These are phyloP conservation scores for Fusarium begoniae DNA, from an alignment of 2,329 filamentous ascomycete genomes.

Conservation along the genomic window DNA sequence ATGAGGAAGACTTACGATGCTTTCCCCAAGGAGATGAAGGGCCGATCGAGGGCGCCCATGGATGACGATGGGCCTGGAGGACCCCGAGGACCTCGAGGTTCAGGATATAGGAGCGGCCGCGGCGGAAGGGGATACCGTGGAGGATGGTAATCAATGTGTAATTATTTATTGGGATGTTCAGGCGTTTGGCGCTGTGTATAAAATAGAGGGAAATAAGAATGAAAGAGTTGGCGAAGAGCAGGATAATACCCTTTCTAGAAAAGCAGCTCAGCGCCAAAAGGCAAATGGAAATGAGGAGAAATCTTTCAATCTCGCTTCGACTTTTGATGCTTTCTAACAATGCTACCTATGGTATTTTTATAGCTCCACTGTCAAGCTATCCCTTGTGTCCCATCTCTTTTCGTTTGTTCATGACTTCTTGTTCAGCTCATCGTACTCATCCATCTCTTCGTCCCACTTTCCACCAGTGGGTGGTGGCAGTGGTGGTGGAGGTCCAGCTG, in stretches of 20 bases:
- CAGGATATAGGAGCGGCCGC: conserved; percentile 62
- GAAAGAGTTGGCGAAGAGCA: conserved; percentile 4
- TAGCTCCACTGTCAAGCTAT: conserved; percentile 2
- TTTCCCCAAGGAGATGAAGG: conserved; percentile 88
- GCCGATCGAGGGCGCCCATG: conserved; percentile 68
- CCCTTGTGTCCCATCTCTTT: neutral
- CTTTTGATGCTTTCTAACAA: conserved; percentile 33
- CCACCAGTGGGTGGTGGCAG: conserved; percentile 48
- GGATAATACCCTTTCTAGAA: conserved; percentile 41
- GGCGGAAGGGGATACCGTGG: conserved; percentile 61
- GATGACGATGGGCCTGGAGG: conserved; percentile 59
- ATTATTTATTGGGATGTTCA: conserved; percentile 4
- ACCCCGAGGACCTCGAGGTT: conserved; percentile 61
- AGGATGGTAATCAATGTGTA: conserved; percentile 52
- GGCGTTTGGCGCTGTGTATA: conserved; percentile 38
- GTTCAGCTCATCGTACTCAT: conserved; percentile 55
- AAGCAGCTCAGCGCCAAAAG: conserved; percentile 6
- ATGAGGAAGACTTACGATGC: conserved; percentile 94
- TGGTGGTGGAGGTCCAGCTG: conserved; percentile 38
- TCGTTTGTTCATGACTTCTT: conserved; percentile 30
- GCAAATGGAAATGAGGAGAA: conserved; percentile 4
- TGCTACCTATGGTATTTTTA: conserved; percentile 38
- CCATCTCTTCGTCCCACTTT: conserved; percentile 69
- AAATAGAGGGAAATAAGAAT: conserved; percentile 24
- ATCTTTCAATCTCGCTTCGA: conserved; percentile 36